Conservation (phyloP, 139 green algal genomes). For the Asterochloris erici region DNA sequence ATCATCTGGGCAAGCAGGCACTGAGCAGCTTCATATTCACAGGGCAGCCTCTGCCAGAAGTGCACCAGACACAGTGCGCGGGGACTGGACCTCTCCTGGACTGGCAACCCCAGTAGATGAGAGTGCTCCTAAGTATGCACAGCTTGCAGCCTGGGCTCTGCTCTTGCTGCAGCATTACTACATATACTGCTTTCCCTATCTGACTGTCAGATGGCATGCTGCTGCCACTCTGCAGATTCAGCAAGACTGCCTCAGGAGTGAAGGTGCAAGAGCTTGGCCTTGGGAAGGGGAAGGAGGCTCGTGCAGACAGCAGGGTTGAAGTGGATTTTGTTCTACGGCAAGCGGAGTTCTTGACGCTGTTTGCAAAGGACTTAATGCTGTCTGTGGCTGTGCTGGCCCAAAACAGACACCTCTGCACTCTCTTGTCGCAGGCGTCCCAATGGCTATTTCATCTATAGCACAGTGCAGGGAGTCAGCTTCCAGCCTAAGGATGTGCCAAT, state of each 20-base stretch:
- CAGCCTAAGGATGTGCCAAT: slow-evolving; percentile 73
- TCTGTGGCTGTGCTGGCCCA: neutral
- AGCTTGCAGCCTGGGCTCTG: neutral
- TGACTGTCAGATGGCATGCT: neutral
- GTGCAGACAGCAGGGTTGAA: slow-evolving; percentile 30
- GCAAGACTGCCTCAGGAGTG: slow-evolving; percentile 36
- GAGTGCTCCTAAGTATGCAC: neutral
- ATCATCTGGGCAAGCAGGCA: no score
- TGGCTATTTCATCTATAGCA: slow-evolving; percentile 69
- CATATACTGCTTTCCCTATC: neutral
- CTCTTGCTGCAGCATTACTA: neutral
- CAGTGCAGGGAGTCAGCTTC: slow-evolving; percentile 72
- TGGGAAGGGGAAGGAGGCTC: neutral
- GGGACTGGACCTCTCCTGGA: slow-evolving; percentile 9
- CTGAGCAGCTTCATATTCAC: no score
- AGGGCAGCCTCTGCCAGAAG: no score
- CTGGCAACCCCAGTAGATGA: slow-evolving; percentile 2
- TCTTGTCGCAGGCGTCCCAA: slow-evolving; percentile 55
- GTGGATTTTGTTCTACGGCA: slow-evolving; percentile 79
- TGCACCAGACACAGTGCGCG: neutral
- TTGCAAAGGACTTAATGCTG: neutral
- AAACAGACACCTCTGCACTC: no score
- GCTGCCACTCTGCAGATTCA: slow-evolving; percentile 30
- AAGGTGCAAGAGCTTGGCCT: slow-evolving; percentile 47
- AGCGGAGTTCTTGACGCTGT: neutral